Base-by-base conservation (phyloP, 1,284 basidiomycete genomes). In the Pyrrhoderma noxium region DNA sequence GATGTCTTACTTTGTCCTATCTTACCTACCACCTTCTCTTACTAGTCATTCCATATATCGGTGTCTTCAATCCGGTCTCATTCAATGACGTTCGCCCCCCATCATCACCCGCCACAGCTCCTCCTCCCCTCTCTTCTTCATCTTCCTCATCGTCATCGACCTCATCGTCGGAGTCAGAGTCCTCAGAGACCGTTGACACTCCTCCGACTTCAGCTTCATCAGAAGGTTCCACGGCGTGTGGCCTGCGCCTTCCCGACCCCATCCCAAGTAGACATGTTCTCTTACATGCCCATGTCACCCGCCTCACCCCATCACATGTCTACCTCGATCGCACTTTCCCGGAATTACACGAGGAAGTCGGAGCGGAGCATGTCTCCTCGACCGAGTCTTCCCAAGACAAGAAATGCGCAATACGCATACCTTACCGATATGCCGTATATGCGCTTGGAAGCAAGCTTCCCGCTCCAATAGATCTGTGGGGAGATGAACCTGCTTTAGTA, bases 11-110 rank as follows among this genome's bases (percentile, higher is more conserved):
- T 5, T 11, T 5, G 11, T 31, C 11, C 27, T 5, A n/a, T n/a
- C 22, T 39, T 31, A 9, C 8, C 14, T 16, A 40, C 47, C 48
- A 25, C 18, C 16, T 36, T 19, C 27, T 31, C 27, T 55, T 19
- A 35, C 7, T 49, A 78, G 76, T 89, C 65, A 78, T 88, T 57
- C 84, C 87, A 0, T 85, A 82, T 63, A 68, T 67, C 52, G 75
- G 71, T 58, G 55, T 76, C 49, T 73, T 75, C 57, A 56, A 57
- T 38, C 60, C 51, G 56, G 3, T 34, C 34, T 3, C 45, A n/a
- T 11, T 36, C 45, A 46, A 19, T 36, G 31, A 53, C 40, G 50
- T 51, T 52, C 50, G 53, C 38, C 48, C 58, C 53, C 40, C 34
- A 44, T 22, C 51, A 41, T 45, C 56, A 40, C 39, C 48, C 34